Evolutionary conservation across 768 basidiomycete genomes (phyloP).

Genomic region (Boletus fagicola): DNA sequence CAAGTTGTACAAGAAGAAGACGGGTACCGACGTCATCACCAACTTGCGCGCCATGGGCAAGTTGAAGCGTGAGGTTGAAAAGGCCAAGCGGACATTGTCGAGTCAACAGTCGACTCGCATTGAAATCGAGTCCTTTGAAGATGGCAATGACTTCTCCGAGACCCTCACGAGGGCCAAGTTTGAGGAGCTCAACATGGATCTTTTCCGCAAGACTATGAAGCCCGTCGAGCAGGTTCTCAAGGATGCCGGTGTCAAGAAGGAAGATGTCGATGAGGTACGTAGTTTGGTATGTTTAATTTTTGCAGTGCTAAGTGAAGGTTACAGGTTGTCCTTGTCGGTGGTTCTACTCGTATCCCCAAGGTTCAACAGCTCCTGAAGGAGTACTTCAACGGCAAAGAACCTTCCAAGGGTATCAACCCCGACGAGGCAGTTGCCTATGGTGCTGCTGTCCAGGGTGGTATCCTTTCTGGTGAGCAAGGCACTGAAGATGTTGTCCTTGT

Average conservation of each 20-base stretch:
- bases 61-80: conserved; percentile 91
- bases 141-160: conserved; percentile 96
- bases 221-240: conserved; percentile 98
- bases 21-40: conserved; percentile 74
- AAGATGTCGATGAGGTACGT: conserved; percentile 84
- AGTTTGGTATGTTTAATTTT: neutral
- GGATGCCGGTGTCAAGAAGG: conserved; percentile 98
- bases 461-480: conserved; percentile 91
- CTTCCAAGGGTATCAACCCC: conserved; percentile 97
- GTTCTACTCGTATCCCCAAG: conserved; percentile 99
- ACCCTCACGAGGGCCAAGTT: conserved; percentile 98
- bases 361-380: conserved; percentile 98
- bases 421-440: conserved; percentile 99
- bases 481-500: conserved; percentile 91
- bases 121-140: conserved; percentile 95
- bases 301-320: neutral
- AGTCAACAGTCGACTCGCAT: conserved; percentile 87
- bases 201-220: conserved; percentile 99
- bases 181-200: conserved; percentile 97
- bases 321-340: conserved; percentile 87
- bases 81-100: conserved; percentile 91
- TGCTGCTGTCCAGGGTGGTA: conserved; percentile 98
- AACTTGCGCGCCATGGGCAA: conserved; percentile 87
- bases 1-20: conserved; percentile 91
- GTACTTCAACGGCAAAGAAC: conserved; percentile 95